Evolutionary conservation across 2,329 filamentous ascomycete genomes (phyloP).

Genomic region (Fusarium nygamai): DNA sequence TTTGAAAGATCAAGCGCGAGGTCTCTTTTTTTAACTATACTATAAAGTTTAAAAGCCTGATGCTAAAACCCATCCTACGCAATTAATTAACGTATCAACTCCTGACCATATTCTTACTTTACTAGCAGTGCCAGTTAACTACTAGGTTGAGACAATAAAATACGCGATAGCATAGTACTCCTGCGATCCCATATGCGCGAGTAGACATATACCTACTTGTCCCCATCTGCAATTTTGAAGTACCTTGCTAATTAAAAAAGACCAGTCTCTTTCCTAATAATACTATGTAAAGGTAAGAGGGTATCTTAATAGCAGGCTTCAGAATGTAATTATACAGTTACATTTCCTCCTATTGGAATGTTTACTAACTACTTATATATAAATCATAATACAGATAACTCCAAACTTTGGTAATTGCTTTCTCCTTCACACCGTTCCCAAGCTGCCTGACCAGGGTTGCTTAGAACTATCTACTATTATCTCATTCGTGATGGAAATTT

Average conservation of each 20-base stretch:
- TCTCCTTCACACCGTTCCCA: not conserved
- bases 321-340: not conserved
- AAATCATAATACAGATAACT: not conserved
- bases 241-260: too few relatives aligned
- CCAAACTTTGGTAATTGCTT: not conserved
- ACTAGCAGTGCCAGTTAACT: not conserved
- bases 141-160: not conserved
- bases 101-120: not conserved
- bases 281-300: too few relatives aligned
- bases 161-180: not conserved
- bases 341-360: not conserved
- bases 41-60: not conserved
- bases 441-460: not conserved
- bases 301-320: too few relatives aligned
- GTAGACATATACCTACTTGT: too few relatives aligned
- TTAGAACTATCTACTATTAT: constrained; percentile 15
- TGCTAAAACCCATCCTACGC: not conserved
- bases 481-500: constrained; percentile 39
- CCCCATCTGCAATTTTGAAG: too few relatives aligned
- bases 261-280: too few relatives aligned
- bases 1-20: not conserved
- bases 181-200: too few relatives aligned
- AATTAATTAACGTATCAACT: not conserved
- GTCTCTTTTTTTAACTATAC: not conserved
- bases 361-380: not conserved